Conservation (phyloP, 2,329 filamentous ascomycete genomes). For the Plenodomus lindquistii region DNA sequence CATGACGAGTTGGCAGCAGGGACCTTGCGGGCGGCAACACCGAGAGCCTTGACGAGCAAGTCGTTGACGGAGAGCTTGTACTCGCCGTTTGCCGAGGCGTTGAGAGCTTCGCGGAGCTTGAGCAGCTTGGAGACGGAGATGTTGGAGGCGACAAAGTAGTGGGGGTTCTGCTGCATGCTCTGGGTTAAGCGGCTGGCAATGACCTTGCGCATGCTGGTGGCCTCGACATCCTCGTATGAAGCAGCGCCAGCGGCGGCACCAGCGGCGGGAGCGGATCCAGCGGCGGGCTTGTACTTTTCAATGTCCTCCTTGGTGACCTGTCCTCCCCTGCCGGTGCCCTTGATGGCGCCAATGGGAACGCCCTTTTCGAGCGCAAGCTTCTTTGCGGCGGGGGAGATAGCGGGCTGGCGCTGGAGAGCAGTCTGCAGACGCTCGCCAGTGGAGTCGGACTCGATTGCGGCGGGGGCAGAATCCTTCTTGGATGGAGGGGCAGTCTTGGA, state of each 20-base stretch:
- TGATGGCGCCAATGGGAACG: slow-evolving; percentile 74
- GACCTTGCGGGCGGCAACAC: slow-evolving; percentile 86
- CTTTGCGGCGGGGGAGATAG: slow-evolving; percentile 73
- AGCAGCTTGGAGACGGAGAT: slow-evolving; percentile 94
- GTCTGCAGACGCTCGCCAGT: slow-evolving; percentile 79
- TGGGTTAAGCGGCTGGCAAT: slow-evolving; percentile 90
- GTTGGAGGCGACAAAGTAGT: slow-evolving; percentile 93
- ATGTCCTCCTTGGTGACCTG: slow-evolving; percentile 91
- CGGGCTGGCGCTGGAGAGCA: slow-evolving; percentile 79
- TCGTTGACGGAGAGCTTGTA: slow-evolving; percentile 99
- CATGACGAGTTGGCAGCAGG: slow-evolving; percentile 95
- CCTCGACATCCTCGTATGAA: slow-evolving; percentile 79
- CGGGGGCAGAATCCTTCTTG: slow-evolving; percentile 55
- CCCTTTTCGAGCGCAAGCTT: slow-evolving; percentile 84
- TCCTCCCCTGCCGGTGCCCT: slow-evolving; percentile 84
- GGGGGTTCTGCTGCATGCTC: slow-evolving; percentile 91
- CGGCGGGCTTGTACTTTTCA: slow-evolving; percentile 75
- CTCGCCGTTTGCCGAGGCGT: slow-evolving; percentile 83
- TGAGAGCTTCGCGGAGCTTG: slow-evolving; percentile 93
- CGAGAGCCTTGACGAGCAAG: slow-evolving; percentile 97
- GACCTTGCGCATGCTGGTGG: slow-evolving; percentile 95
- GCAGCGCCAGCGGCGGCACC: slow-evolving; percentile 60
- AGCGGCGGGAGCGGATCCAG: slow-evolving; percentile 51
- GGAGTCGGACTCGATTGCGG: slow-evolving; percentile 71
- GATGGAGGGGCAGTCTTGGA: slow-evolving; percentile 62